Evolutionary conservation across 2,329 filamentous ascomycete species (phyloP), one percentile per base, ranked within the genome.

Genomic region (Fusarium subtropicale): DNA sequence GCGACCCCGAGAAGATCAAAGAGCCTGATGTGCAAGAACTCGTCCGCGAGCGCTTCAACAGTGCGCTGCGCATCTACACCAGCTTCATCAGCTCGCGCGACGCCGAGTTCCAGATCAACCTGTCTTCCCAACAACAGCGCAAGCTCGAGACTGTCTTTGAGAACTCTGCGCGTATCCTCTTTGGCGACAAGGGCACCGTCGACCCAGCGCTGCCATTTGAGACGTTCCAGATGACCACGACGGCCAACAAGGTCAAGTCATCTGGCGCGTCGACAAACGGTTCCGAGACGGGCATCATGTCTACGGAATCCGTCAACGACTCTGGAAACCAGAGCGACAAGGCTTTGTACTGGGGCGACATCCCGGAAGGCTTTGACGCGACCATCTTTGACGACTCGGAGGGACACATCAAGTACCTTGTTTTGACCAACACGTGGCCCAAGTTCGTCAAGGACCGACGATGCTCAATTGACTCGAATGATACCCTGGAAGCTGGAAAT

Each of bases 101-200:
- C 55, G 89, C 90, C 60, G 86, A 88, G 60, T 91, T 91, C 68
- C 88, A 88, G 44, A 83, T 92, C 78, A 92, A 92, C 74, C 82
- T 92, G 34, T 87, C 88, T 3, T 87, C 85, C 3, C 76, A 81
- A 20, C 84, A 89, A 41, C 84, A 87, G 55, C 82, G 81, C 62
- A 80, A 81, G 34, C 83, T 91, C 1, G 84, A 89, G 42, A 72
- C 69, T 5, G 78, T 90, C 20, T 91, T 92, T 67, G 86, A 87
- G 66, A 73, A 76, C 6, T 83, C 87, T 0, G 85, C 87, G 54
- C 72, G 83, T 71, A 76, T 81, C 72, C 68, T 85, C 64, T 79
- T 79, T 68, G 81, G 83, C 54, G 75, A 81, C 50, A 76, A 77
- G 56, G 68, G 73, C 4, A 74, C 79, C 9, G 76, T 81, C 22